phyloP scores from a whole-genome alignment of 192 early-diverging fungal genomes.

The Funneliformis mosseae region DNA sequence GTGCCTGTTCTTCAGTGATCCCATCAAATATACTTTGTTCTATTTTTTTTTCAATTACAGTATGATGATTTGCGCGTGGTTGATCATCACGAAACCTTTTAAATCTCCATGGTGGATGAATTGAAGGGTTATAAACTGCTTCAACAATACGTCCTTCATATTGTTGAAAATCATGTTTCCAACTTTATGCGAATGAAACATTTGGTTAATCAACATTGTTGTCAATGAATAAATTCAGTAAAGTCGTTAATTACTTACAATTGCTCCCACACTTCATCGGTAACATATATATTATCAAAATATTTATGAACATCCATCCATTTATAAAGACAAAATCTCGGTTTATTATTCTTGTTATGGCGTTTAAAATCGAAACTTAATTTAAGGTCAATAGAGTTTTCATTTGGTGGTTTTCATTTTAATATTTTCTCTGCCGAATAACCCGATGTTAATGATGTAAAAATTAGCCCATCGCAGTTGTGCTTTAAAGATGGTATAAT shows the following conservation, averaged over 20 bases:
- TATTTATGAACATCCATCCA: conserved; percentile 47
- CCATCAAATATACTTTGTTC: conserved; percentile 72
- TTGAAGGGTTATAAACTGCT: conserved; percentile 56
- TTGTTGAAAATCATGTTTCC: conserved; percentile 31
- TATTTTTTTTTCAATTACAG: conserved; percentile 62
- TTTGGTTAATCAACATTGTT: neutral
- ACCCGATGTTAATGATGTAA: conserved; percentile 61
- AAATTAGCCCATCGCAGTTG: conserved; percentile 75
- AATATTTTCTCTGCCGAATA: conserved; percentile 72
- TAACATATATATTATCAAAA: conserved; percentile 59
- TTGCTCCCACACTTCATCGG: conserved; percentile 55
- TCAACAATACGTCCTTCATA: conserved; percentile 68
- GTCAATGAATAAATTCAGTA: neutral
- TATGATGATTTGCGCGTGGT: conserved; percentile 64
- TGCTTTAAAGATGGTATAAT: conserved; percentile 66
- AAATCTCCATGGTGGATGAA: conserved; percentile 63
- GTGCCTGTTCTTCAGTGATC: conserved; percentile 62
- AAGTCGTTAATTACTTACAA: conserved; percentile 29
- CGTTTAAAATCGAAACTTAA: conserved; percentile 39
- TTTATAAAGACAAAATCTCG: conserved; percentile 51
- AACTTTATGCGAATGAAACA: conserved; percentile 17
- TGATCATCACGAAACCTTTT: conserved; percentile 85
- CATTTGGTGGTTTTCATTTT: conserved; percentile 85
- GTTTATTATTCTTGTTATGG: conserved; percentile 33
- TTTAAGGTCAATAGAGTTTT: conserved; percentile 80